Percentiles rank a stretch among this genome's conserved stretches.
These are phyloP conservation scores for Apostasia shenzhenica DNA, from an alignment of 106 monocot genomes.

Conservation along the genomic window DNA sequence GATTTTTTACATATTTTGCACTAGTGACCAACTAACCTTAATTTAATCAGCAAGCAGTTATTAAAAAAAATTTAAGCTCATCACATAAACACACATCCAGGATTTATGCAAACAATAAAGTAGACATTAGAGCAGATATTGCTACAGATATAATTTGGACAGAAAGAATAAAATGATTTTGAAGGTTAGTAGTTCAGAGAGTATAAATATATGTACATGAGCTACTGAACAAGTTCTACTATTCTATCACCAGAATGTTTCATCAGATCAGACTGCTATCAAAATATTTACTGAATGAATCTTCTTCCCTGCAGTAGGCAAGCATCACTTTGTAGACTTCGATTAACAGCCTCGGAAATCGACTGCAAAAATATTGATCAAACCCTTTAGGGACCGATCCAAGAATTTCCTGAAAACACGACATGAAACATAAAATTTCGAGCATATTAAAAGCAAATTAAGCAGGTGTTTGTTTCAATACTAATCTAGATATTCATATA, in stretches of 20 bases:
- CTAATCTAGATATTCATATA: not conserved
- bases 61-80: too few relatives aligned
- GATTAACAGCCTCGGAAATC: conserved; percentile 60
- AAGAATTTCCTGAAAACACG: conserved; percentile 33
- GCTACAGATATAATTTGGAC: too few relatives aligned
- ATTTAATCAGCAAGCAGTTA: too few relatives aligned
- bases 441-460: not conserved
- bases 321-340: conserved; percentile 52
- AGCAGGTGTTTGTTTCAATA: not conserved
- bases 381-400: conserved; percentile 65
- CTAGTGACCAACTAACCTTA: too few relatives aligned
- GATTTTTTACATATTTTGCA: too few relatives aligned
- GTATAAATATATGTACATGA: too few relatives aligned
- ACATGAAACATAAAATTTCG: not conserved
- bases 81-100: too few relatives aligned
- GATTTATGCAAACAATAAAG: too few relatives aligned
- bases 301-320: conserved; percentile 43
- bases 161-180: too few relatives aligned
- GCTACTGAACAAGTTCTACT: too few relatives aligned
- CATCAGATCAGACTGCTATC: conserved; percentile 7
- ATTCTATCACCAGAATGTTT: not conserved
- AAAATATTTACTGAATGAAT: conserved; percentile 50
- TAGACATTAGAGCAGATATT: too few relatives aligned
- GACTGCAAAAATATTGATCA: conserved; percentile 37
- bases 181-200: too few relatives aligned